These are phyloP conservation scores for Termitomyces sp. DNA, from an alignment of 768 basidiomycete genomes.

Conservation along the genomic window DNA sequence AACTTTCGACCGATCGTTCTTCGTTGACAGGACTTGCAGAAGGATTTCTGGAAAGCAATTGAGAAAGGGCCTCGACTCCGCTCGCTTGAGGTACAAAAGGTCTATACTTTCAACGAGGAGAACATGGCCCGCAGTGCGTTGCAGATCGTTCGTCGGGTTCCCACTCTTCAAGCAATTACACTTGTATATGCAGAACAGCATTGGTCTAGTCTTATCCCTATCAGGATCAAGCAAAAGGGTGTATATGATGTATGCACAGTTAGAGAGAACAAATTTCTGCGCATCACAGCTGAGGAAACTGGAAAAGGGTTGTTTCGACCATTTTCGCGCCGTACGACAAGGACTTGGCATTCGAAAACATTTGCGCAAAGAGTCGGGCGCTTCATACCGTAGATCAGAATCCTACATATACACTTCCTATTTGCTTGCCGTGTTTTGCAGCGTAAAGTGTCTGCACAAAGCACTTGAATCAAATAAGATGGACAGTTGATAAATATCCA, in stretches of 20 bases:
- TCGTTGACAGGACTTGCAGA: conserved; percentile 4
- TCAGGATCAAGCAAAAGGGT: conserved; percentile 12
- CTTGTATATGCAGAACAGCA: conserved; percentile 12
- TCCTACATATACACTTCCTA: not conserved
- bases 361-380: conserved; percentile 5
- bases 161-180: conserved; percentile 13
- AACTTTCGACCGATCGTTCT: not conserved
- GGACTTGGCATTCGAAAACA: conserved; percentile 3
- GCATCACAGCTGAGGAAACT: conserved; percentile 12
- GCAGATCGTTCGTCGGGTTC: conserved; percentile 10
- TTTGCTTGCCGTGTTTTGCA: not conserved
- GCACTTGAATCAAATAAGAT: not conserved
- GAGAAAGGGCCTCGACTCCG: conserved; percentile 14
- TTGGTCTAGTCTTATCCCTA: conserved; percentile 9
- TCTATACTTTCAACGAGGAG: conserved; percentile 11
- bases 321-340: conserved; percentile 11
- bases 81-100: conserved; percentile 16
- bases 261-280: conserved; percentile 2
- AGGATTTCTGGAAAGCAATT: conserved; percentile 15
- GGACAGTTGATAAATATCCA: not conserved
- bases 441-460: not conserved
- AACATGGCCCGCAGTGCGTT: conserved; percentile 14
- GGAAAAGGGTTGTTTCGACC: conserved; percentile 8
- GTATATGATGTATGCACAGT: conserved; percentile 9
- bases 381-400: not conserved